These are phyloP conservation scores for Jatropha multifida DNA, from an alignment of 441 rosid genomes.

Conservation along the genomic window DNA sequence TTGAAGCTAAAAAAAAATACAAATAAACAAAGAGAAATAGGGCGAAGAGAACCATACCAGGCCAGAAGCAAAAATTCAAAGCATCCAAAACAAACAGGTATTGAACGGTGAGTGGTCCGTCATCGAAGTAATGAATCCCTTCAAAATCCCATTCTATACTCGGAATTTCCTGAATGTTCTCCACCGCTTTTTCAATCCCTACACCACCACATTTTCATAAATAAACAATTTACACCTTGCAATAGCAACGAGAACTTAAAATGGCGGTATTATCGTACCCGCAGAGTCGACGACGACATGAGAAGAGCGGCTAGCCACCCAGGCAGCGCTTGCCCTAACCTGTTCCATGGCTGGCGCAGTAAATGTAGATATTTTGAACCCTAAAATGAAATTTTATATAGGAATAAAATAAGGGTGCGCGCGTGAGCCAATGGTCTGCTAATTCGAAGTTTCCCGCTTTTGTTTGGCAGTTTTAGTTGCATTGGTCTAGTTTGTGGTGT, in stretches of 20 bases:
- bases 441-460: slow-evolving; percentile 43
- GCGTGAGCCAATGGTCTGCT: slow-evolving; percentile 6
- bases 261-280: slow-evolving; percentile 27
- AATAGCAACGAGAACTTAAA: not conserved
- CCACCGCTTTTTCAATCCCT: slow-evolving; percentile 68
- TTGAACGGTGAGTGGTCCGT: slow-evolving; percentile 69
- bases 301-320: slow-evolving; percentile 59
- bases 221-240: not conserved
- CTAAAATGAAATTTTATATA: slow-evolving; percentile 8
- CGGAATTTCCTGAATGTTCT: slow-evolving; percentile 51
- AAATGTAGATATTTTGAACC: slow-evolving; percentile 16
- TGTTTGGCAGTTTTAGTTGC: not conserved
- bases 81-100: slow-evolving; percentile 77
- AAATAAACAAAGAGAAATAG: not conserved
- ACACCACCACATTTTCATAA: slow-evolving; percentile 13
- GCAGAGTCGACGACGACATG: slow-evolving; percentile 57
- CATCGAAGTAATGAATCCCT: slow-evolving; percentile 76
- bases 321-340: slow-evolving; percentile 56
- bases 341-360: slow-evolving; percentile 48
- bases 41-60: slow-evolving; percentile 37
- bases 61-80: slow-evolving; percentile 84
- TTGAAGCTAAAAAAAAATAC: not conserved
- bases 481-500: not conserved
- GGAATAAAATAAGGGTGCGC: not conserved
- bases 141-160: slow-evolving; percentile 77